A percentile compares a stretch with the other conserved stretches of the same genome.
Conservation (phyloP, 2,329 filamentous ascomycete genomes). For the Chaetothyriales sp. region DNA sequence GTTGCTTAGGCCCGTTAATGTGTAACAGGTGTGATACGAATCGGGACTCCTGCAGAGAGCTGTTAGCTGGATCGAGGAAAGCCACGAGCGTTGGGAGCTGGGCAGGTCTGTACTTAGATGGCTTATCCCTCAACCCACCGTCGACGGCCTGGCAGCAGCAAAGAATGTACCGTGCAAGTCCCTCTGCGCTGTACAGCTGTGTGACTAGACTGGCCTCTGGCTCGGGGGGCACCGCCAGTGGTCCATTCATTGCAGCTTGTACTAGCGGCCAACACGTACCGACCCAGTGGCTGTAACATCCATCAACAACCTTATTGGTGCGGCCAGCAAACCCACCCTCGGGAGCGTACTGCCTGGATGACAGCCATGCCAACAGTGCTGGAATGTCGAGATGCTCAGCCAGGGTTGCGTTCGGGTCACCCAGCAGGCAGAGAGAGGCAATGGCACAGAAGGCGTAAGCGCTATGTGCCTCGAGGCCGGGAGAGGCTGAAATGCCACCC, state of each 20-base stretch:
- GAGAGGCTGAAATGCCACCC: slow-evolving; percentile 76
- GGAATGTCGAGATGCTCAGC: slow-evolving; percentile 62
- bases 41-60: slow-evolving; percentile 49
- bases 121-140: slow-evolving; percentile 86
- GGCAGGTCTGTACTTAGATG: slow-evolving; percentile 58
- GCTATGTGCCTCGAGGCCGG: slow-evolving; percentile 82
- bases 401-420: slow-evolving; percentile 59
- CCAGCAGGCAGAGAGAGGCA: slow-evolving; percentile 74
- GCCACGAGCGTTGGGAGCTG: neutral
- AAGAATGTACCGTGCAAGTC: slow-evolving; percentile 75
- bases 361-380: slow-evolving; percentile 71
- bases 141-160: slow-evolving; percentile 66
- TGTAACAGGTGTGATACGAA: slow-evolving; percentile 87
- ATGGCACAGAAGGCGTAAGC: slow-evolving; percentile 93
- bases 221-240: slow-evolving; percentile 20
- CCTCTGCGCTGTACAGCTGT: slow-evolving; percentile 61
- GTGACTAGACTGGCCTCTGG: slow-evolving; percentile 5
- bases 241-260: slow-evolving; percentile 56
- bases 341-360: slow-evolving; percentile 72
- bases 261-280: slow-evolving; percentile 87
- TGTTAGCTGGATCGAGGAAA: slow-evolving; percentile 1
- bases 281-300: slow-evolving; percentile 97
- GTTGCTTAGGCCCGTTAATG: slow-evolving; percentile 68
- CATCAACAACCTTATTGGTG: slow-evolving; percentile 95
- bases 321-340: slow-evolving; percentile 88